These are phyloP conservation scores for Coniochaeta prunicola DNA, from an alignment of 2,329 filamentous ascomycete genomes.

Conservation along the genomic window DNA sequence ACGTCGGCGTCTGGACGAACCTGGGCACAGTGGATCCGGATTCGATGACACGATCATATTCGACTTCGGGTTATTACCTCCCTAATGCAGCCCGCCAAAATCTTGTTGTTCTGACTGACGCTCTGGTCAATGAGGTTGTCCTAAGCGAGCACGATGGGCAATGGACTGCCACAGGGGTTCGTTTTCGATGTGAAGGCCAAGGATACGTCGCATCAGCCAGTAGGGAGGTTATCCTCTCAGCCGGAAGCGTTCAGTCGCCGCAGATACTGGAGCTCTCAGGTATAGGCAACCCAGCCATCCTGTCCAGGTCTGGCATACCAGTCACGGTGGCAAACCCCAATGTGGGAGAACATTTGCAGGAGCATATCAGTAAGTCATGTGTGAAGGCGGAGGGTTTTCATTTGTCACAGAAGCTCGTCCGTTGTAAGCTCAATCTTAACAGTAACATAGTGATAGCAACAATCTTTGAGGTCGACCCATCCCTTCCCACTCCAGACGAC, in stretches of 20 bases:
- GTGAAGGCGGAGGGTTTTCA: neutral
- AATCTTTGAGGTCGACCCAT: constrained; percentile 37
- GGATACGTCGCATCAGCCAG: constrained; percentile 23
- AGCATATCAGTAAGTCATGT: constrained; percentile 23
- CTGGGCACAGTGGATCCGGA: constrained; percentile 24
- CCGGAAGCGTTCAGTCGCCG: constrained; percentile 49
- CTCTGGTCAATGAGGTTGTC: constrained; percentile 36
- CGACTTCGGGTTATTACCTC: constrained; percentile 31
- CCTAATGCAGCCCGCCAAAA: constrained; percentile 31
- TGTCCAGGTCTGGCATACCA: constrained; percentile 32
- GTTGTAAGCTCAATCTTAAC: neutral
- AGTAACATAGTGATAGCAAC: constrained; percentile 28
- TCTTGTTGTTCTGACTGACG: constrained; percentile 37
- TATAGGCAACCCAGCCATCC: constrained; percentile 39
- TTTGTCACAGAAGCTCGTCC: neutral
- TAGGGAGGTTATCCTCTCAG: constrained; percentile 50
- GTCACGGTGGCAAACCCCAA: constrained; percentile 32
- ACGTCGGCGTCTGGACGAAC: constrained; percentile 31
- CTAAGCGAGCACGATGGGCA: constrained; percentile 21
- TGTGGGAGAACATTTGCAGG: constrained; percentile 43
- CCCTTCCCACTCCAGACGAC: constrained; percentile 31
- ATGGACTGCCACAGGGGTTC: constrained; percentile 30
- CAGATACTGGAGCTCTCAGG: constrained; percentile 56
- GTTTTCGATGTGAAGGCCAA: constrained; percentile 28
- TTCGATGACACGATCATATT: constrained; percentile 28